Conservation (phyloP, 208 protist genomes). For the Acanthamoeba castellanii region DNA sequence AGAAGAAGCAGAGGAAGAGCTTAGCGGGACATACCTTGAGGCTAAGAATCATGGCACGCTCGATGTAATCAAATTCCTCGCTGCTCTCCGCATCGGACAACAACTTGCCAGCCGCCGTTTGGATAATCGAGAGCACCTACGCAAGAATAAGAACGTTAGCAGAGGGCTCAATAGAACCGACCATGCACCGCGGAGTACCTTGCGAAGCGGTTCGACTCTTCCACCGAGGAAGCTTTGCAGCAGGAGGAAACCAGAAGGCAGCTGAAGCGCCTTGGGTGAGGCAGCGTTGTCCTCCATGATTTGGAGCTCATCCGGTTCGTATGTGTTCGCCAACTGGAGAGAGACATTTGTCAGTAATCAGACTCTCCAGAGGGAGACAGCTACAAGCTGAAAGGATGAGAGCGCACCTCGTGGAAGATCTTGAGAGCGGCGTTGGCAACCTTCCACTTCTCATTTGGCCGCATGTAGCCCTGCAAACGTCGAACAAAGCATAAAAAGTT, state of each 20-base stretch:
- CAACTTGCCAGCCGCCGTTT: background rate
- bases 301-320: background rate
- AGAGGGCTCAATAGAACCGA: background rate
- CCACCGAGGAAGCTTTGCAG: slow-evolving; percentile 47
- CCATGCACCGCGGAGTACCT: background rate
- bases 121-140: slow-evolving; percentile 43
- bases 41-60: slow-evolving; percentile 37
- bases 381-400: background rate
- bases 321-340: background rate
- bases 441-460: slow-evolving; percentile 35
- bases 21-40: slow-evolving; percentile 20
- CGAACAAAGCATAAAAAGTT: background rate
- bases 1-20: too few relatives aligned
- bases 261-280: background rate
- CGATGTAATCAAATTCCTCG: slow-evolving; percentile 3
- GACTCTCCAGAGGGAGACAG: background rate
- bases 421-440: slow-evolving; percentile 46
- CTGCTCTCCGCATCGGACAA: background rate
- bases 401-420: slow-evolving; percentile 21
- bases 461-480: slow-evolving; percentile 12
- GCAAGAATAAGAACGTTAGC: background rate
- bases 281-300: background rate
- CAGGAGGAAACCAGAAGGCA: slow-evolving; percentile 36
- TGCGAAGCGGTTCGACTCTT: background rate
- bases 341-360: background rate